Base-by-base conservation (phyloP, 192 early-diverging fungal species). In the Phlyctochytrium bullatum region DNA sequence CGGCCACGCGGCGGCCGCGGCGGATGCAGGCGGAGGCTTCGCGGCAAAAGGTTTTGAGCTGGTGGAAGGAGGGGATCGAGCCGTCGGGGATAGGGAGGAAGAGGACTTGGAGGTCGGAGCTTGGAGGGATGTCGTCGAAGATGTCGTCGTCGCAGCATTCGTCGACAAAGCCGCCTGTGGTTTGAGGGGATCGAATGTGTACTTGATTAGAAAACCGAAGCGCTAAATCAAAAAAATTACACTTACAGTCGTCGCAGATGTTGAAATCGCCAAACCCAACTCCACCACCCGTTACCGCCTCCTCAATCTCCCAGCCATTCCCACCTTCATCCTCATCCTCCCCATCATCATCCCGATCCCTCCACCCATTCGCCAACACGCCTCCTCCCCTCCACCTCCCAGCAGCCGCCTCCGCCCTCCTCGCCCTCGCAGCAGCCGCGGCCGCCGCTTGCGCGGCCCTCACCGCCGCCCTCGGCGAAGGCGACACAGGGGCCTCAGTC, bases 81-180 rank as follows among this genome's bases (percentile, higher is more conserved):
- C 81, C 81, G 58, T 83, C 81, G 10, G 66, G 72, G 36, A 83
- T 72, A 0, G 81, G 81, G 10, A 83, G 68, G 53, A 72, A 78
- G n/a, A 83, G 73, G 17, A 75, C 72, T 1, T 50, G 34, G 23
- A 83, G 58, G 51, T 24, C 58, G 60, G 53, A 56, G 34, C 51
- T 65, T 3, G 29, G 47, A 2, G 56, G 36, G 29, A 83, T 30
- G 51, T 80, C 76, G 30, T 67, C 67, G 61, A 80, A 83, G 4
- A 83, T 56, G 59, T 79, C 77, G 3, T 17, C 20, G 30, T 78
- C 73, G 61, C 65, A 69, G 1, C 34, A 24, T 3, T 73, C 73
- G 36, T 73, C 57, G 0, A 34, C 28, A 50, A 62, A 73, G 12
- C 35, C 61, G 70, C 73, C 40, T 47, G 40, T 20, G 20, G 6